Base-by-base conservation (phyloP, 1,284 basidiomycete genomes). In the Ustilago hordei region DNA sequence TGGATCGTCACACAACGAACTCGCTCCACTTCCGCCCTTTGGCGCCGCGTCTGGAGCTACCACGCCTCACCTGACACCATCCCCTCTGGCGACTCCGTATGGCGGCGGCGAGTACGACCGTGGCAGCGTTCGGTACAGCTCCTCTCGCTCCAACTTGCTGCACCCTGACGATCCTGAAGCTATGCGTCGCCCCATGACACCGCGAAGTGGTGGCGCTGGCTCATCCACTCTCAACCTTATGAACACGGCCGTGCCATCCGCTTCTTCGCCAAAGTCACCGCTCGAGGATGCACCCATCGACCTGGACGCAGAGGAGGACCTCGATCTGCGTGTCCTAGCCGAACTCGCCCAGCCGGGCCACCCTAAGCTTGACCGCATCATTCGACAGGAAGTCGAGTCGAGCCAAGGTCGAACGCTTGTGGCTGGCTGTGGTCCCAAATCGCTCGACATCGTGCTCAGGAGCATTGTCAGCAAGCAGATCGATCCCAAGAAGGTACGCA, bases 351-450 rank as follows among this genome's bases (percentile, higher is more conserved):
- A 90, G 50, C 89, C 90, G 1, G 93, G 93, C 0, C 91, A 91
- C 79, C 93, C 93, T n/a, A 91, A 90, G 77, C 84, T 93, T 55
- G 89, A 91, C 56, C 87, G 88, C 55, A 90, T 93, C 53, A 84
- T 94, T 17, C 88, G 88, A 13, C 91, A 92, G 62, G 93, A 93
- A 84, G 89, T 92, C 5, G 88, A 89, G 55, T 72, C 78, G 8
- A 88, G 91, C 4, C 84, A 88, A 73, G 92, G 91, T 6, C 86
- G 89, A 11, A 84, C 92, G 53, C 87, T 91, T 50, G 92, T 93
- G 56, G 91, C 91, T 35, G 92, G 92, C 90, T 94, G 93, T 80
- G 93, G 93, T 6, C 93, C 93, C 0, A 88, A 89, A 1, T 91
- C 91, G 19, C 88, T 94, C 64, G 91, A 92, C 80, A 91, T 90